Evolutionary conservation across 352 stramenopile genomes (phyloP).

Genomic region (Globisporangium abappressorium): DNA sequence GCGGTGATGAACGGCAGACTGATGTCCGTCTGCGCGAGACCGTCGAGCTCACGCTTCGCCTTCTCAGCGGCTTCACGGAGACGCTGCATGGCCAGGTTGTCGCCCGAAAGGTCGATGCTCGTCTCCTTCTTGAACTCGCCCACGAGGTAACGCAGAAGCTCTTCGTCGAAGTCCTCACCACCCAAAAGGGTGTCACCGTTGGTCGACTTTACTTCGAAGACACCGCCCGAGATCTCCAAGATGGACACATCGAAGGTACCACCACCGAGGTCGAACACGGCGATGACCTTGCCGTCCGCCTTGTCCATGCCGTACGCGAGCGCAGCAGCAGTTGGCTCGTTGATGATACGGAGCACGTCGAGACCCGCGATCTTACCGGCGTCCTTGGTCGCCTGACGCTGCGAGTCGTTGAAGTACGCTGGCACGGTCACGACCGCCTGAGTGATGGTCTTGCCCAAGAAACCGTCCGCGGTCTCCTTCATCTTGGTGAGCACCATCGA

Average conservation of each 20-base stretch:
- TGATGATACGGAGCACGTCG: constrained; percentile 96
- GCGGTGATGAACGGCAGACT: constrained; percentile 91
- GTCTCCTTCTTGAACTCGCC: constrained; percentile 88
- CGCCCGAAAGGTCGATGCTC: constrained; percentile 75
- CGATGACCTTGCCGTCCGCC: constrained; percentile 82
- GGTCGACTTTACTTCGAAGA: constrained; percentile 93
- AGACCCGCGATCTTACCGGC: constrained; percentile 90
- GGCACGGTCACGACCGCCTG: constrained; percentile 92
- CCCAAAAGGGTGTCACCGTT: constrained; percentile 89
- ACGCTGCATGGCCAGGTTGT: constrained; percentile 83
- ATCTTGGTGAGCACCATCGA: constrained; percentile 79
- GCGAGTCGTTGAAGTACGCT: constrained; percentile 97
- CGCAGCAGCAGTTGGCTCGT: constrained; percentile 94
- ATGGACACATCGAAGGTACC: constrained; percentile 91
- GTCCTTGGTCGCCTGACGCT: constrained; percentile 94
- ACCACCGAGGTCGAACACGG: too few species aligned
- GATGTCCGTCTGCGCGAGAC: constrained; percentile 88
- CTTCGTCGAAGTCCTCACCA: constrained; percentile 91
- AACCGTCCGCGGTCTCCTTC: constrained; percentile 58
- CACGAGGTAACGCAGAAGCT: constrained; percentile 88
- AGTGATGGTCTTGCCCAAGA: constrained; percentile 54
- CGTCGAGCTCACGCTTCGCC: constrained; percentile 89
- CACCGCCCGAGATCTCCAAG: constrained; percentile 90
- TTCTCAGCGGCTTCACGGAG: constrained; percentile 90
- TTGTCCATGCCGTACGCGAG: constrained; percentile 96